Conservation (phyloP, 2,329 filamentous ascomycete genomes). For the Elsinoe australis region DNA sequence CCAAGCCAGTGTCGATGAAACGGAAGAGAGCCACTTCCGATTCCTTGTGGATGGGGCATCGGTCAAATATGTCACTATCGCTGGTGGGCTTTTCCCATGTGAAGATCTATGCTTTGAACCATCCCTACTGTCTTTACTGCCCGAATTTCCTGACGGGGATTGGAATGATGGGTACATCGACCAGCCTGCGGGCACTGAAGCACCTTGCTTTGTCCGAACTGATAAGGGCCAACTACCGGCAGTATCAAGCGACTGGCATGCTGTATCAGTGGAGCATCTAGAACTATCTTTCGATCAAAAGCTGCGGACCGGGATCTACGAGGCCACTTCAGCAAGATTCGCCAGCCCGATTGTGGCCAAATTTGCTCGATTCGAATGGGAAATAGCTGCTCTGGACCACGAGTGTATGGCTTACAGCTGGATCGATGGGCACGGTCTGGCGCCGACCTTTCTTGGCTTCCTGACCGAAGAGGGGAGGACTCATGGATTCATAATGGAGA, state of each 20-base stretch:
- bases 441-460: constrained; percentile 35
- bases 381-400: constrained; percentile 32
- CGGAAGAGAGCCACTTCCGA: too few relatives aligned
- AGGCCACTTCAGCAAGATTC: constrained; percentile 19
- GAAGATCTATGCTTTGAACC: too few relatives aligned
- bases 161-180: constrained; percentile 35
- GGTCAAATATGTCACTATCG: too few relatives aligned
- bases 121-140: too few relatives aligned
- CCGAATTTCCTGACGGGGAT: constrained; percentile 34
- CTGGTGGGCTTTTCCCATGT: too few relatives aligned
- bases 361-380: constrained; percentile 35
- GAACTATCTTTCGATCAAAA: constrained; percentile 25
- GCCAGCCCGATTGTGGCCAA: constrained; percentile 32
- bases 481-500: constrained; percentile 35
- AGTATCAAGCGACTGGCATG: constrained; percentile 33
- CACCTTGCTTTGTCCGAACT: too few relatives aligned
- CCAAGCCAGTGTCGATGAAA: too few relatives aligned
- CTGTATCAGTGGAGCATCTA: constrained; percentile 30
- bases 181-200: constrained; percentile 16
- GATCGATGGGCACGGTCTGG: constrained; percentile 32
- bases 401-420: constrained; percentile 35
- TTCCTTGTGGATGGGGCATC: too few relatives aligned
- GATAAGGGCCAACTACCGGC: constrained; percentile 19
- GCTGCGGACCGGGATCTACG: constrained; percentile 21
- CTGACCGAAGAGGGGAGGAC: constrained; percentile 34